Evolutionary conservation across 441 rosid species (phyloP).

Genomic region (Dalechampia spathulata): DNA sequence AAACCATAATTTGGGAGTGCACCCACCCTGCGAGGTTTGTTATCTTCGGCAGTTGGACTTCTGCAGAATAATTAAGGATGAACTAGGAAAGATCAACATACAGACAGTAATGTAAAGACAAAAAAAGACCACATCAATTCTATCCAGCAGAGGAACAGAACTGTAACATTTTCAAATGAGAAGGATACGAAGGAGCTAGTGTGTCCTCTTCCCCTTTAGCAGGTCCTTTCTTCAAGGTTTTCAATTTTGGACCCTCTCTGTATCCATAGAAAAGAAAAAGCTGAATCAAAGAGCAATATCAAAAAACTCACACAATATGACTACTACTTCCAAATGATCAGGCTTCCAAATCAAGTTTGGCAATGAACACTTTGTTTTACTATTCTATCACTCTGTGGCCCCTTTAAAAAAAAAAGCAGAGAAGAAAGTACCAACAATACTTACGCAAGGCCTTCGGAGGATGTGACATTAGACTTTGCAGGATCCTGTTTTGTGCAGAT

Average conservation of each 20-base stretch:
- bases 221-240: conserved; percentile 50
- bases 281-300: conserved; percentile 1
- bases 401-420: not conserved
- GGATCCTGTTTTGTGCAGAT: conserved; percentile 41
- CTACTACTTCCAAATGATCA: conserved; percentile 2
- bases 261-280: conserved; percentile 24
- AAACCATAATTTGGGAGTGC: conserved; percentile 93
- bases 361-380: not conserved
- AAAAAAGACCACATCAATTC: not conserved
- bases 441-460: conserved; percentile 49
- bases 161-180: conserved; percentile 11
- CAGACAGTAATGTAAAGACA: conserved; percentile 3
- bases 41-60: conserved; percentile 64
- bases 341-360: not conserved
- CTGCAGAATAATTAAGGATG: conserved; percentile 36
- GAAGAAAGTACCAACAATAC: conserved; percentile 12
- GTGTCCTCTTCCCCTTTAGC: conserved; percentile 52
- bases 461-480: conserved; percentile 43
- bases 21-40: conserved; percentile 54
- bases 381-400: not conserved
- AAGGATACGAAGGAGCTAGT: conserved; percentile 65
- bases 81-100: conserved; percentile 8
- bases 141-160: conserved; percentile 8
- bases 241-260: conserved; percentile 63
- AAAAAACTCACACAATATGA: conserved; percentile 1